Evolutionary conservation across 31 red algal genomes (phyloP).

Genomic region (Pterothamnion heteromorphum): DNA sequence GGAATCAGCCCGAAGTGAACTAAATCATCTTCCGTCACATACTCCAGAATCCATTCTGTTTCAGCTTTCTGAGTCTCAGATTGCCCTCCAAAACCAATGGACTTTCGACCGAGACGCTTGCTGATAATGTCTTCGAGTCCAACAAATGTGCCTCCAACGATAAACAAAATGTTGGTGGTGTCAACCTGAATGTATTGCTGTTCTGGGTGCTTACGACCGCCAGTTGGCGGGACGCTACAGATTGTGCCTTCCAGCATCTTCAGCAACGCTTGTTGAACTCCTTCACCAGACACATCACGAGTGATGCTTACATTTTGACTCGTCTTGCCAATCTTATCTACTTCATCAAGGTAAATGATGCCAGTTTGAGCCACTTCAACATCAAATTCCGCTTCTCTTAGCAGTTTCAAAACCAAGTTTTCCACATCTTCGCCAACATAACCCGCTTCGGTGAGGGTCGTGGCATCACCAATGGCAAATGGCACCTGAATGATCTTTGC

Average conservation of each 20-base stretch:
- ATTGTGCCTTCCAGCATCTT: slow-evolving; percentile 90
- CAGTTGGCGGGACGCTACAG: slow-evolving; percentile 73
- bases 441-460: slow-evolving; percentile 79
- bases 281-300: slow-evolving; percentile 84
- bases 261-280: slow-evolving; percentile 88
- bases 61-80: slow-evolving; percentile 34
- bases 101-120: slow-evolving; percentile 56
- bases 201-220: slow-evolving; percentile 82
- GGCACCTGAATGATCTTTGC: slow-evolving; percentile 75
- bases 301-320: slow-evolving; percentile 74
- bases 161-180: slow-evolving; percentile 87
- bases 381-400: slow-evolving; percentile 72
- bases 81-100: slow-evolving; percentile 75
- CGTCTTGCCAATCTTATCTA: slow-evolving; percentile 79
- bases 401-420: slow-evolving; percentile 76
- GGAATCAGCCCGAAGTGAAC: slow-evolving; percentile 71
- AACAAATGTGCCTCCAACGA: slow-evolving; percentile 80
- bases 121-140: slow-evolving; percentile 77
- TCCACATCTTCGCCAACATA: slow-evolving; percentile 94
- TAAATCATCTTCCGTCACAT: slow-evolving; percentile 69
- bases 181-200: slow-evolving; percentile 76
- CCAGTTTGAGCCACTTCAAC: slow-evolving; percentile 65
- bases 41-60: slow-evolving; percentile 49
- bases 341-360: slow-evolving; percentile 90
- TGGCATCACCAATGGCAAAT: slow-evolving; percentile 86